Conservation (phyloP, 371 early-diverging fungal species). For the Mortierella sp. region DNA sequence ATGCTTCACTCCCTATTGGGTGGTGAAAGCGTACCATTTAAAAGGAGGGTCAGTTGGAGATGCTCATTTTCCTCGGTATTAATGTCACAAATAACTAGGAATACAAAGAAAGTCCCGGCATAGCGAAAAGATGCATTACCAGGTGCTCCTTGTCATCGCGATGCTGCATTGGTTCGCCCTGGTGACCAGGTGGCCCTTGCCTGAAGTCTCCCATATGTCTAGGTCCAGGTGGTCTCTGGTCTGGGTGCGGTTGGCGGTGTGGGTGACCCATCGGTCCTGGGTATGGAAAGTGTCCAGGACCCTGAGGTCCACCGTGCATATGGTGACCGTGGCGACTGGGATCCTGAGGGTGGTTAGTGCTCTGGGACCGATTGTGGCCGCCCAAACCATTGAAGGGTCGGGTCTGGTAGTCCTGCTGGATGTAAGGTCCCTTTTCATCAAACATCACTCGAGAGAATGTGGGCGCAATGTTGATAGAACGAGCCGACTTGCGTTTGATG, state of each 20-base stretch:
- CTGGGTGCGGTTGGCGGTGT: conserved; percentile 26
- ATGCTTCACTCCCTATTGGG: conserved; percentile 18
- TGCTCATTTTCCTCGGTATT: neutral
- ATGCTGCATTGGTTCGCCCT: conserved; percentile 16
- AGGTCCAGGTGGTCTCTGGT: conserved; percentile 23
- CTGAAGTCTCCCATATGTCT: conserved; percentile 21
- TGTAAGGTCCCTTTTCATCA: conserved; percentile 51
- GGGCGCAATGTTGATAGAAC: conserved; percentile 43
- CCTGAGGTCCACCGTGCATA: conserved; percentile 28
- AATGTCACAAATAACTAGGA: neutral
- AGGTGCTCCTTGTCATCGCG: conserved; percentile 35
- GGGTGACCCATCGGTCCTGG: conserved; percentile 1
- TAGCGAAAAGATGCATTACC: conserved; percentile 16
- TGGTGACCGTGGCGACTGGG: conserved; percentile 16
- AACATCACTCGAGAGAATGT: conserved; percentile 55
- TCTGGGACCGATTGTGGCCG: conserved; percentile 27
- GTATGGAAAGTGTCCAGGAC: conserved; percentile 4
- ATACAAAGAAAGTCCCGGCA: neutral
- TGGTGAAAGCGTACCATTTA: neutral
- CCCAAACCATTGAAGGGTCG: conserved; percentile 27
- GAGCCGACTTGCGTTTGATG: conserved; percentile 58
- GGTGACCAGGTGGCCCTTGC: conserved; percentile 21
- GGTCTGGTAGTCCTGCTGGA: conserved; percentile 35
- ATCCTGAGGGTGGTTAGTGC: conserved; percentile 27
- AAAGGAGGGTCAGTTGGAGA: neutral